phyloP scores from a whole-genome alignment of 108 stramenopile genomes.

The Skeletonema potamos region DNA sequence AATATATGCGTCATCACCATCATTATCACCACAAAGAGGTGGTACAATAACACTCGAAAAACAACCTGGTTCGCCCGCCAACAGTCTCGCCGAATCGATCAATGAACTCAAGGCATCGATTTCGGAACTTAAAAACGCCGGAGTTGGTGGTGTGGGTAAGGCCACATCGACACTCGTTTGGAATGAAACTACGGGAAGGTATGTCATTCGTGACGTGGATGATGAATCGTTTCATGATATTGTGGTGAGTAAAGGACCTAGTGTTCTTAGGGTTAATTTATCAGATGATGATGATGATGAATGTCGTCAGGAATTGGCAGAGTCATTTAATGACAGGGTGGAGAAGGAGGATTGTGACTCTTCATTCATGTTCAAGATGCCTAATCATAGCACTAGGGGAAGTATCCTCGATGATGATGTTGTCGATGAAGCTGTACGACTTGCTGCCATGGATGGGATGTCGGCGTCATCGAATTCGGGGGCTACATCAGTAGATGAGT shows the following conservation, averaged over 20 bases:
- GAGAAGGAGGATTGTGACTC: background rate
- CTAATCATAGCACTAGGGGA: conserved; percentile 1
- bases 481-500: conserved; percentile 8
- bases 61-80: background rate
- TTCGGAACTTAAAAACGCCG: conserved; percentile 34
- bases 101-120: conserved; percentile 39
- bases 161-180: conserved; percentile 33
- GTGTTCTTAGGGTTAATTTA: background rate
- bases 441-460: conserved; percentile 31
- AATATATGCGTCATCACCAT: background rate
- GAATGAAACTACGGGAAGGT: conserved; percentile 32
- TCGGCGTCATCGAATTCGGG: conserved; percentile 26
- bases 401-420: conserved; percentile 30
- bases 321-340: too few species aligned
- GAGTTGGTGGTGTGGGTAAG: conserved; percentile 29
- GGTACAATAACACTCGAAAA: background rate
- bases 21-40: background rate
- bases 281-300: background rate
- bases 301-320: too few species aligned
- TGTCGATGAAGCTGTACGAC: conserved; percentile 32
- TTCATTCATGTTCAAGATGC: background rate
- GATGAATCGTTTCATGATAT: conserved; percentile 33
- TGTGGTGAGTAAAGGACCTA: background rate
- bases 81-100: background rate
- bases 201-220: conserved; percentile 36